Conservation (phyloP, 2,329 filamentous ascomycete genomes). For the Colletotrichum paranaense region DNA sequence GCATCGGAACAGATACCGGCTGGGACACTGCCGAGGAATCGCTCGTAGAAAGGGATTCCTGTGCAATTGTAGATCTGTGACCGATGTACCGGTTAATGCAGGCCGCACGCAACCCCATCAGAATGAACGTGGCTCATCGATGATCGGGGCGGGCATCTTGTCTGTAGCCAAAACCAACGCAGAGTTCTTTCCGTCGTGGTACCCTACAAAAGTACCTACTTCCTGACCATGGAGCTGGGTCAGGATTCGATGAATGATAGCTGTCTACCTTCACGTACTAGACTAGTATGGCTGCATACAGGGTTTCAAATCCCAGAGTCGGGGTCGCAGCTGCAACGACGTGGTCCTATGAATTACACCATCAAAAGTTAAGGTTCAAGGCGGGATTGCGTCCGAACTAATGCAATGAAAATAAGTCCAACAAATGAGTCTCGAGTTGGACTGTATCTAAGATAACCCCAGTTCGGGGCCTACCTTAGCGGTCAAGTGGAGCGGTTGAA, state of each 20-base stretch:
- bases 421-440: neutral
- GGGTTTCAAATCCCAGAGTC: neutral
- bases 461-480: neutral
- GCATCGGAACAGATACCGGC: neutral
- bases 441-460: too few relatives aligned
- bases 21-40: neutral
- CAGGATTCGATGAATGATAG: neutral
- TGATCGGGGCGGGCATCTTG: neutral
- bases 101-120: neutral
- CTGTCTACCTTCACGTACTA: neutral
- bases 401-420: neutral
- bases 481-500: neutral
- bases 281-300: neutral
- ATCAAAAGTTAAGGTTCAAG: neutral
- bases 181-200: neutral
- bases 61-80: neutral
- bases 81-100: neutral
- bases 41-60: neutral
- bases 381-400: neutral
- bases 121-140: neutral
- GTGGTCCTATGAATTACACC: neutral
- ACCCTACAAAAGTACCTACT: neutral
- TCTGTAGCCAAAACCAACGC: neutral
- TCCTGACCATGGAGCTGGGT: neutral
- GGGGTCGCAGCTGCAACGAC: neutral